Evolutionary conservation across 768 basidiomycete species (phyloP).

Genomic region (Termitomyces sp.): DNA sequence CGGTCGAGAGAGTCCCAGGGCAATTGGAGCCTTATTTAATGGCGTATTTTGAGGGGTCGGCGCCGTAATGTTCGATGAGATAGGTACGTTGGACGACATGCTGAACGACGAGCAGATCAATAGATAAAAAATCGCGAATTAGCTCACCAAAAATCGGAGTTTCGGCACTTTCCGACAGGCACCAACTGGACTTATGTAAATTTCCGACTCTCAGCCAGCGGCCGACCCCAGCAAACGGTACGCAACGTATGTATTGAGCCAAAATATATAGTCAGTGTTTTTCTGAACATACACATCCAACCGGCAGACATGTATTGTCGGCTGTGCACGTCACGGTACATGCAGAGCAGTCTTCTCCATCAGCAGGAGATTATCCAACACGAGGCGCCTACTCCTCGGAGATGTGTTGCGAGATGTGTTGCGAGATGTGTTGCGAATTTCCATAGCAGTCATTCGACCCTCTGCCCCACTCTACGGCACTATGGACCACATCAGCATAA

Average conservation of each 20-base stretch:
- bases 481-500: neutral
- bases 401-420: neutral
- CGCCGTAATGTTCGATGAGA: constrained; percentile 64
- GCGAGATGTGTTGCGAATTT: too few relatives aligned
- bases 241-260: neutral
- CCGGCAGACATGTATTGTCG: neutral
- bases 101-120: constrained; percentile 7
- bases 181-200: neutral
- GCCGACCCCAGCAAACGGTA: neutral
- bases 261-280: neutral
- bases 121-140: constrained; percentile 15
- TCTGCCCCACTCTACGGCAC: neutral
- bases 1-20: constrained; percentile 74
- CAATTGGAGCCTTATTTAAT: constrained; percentile 74
- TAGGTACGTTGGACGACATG: constrained; percentile 71
- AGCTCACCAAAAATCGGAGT: constrained; percentile 12
- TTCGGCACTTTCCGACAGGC: constrained; percentile 11
- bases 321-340: neutral
- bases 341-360: neutral
- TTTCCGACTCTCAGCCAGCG: neutral
- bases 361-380: neutral
- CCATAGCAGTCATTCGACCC: neutral
- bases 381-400: neutral
- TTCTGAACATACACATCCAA: neutral
- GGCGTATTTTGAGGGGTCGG: constrained; percentile 96